phyloP scores from a whole-genome alignment of 805 yeast genomes.

The Starmerella sp. region DNA sequence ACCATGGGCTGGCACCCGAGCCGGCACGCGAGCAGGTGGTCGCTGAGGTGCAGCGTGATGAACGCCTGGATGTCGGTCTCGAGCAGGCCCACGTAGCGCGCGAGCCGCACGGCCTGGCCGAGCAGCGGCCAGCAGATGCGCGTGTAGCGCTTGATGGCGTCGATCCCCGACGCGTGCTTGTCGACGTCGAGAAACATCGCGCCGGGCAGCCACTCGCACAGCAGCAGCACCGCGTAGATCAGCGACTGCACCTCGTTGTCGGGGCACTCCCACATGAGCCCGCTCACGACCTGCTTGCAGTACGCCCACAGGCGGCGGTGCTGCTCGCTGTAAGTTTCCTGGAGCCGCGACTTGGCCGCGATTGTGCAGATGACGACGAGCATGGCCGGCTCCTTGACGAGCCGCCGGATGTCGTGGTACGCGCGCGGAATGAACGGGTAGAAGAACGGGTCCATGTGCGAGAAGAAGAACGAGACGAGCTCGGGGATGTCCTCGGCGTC shows the following conservation, averaged over 20 bases:
- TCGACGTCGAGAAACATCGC: neutral
- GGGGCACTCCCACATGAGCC: slow-evolving; percentile 10
- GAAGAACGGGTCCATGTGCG: slow-evolving; percentile 9
- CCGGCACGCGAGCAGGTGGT: slow-evolving; percentile 71
- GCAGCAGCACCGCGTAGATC: slow-evolving; percentile 42
- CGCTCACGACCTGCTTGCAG: slow-evolving; percentile 1
- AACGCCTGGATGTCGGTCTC: slow-evolving; percentile 63
- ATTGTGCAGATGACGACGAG: slow-evolving; percentile 7
- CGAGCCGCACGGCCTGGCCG: slow-evolving; percentile 75
- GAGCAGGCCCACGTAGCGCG: slow-evolving; percentile 76
- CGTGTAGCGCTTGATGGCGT: slow-evolving; percentile 12
- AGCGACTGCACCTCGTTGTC: slow-evolving; percentile 6
- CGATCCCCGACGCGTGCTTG: neutral
- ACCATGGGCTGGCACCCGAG: slow-evolving; percentile 71
- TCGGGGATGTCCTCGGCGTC: slow-evolving; percentile 7
- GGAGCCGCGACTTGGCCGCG: slow-evolving; percentile 7
- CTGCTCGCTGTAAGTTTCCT: neutral
- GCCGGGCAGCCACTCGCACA: slow-evolving; percentile 71
- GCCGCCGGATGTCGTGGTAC: slow-evolving; percentile 7
- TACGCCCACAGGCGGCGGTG: slow-evolving; percentile 10
- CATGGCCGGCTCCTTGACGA: slow-evolving; percentile 10
- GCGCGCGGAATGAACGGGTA: slow-evolving; percentile 7
- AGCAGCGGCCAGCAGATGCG: slow-evolving; percentile 91
- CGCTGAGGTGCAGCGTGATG: slow-evolving; percentile 75
- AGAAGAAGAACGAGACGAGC: slow-evolving; percentile 8